Conservation (phyloP, 768 basidiomycete genomes). For the Polyporus arcularius region DNA sequence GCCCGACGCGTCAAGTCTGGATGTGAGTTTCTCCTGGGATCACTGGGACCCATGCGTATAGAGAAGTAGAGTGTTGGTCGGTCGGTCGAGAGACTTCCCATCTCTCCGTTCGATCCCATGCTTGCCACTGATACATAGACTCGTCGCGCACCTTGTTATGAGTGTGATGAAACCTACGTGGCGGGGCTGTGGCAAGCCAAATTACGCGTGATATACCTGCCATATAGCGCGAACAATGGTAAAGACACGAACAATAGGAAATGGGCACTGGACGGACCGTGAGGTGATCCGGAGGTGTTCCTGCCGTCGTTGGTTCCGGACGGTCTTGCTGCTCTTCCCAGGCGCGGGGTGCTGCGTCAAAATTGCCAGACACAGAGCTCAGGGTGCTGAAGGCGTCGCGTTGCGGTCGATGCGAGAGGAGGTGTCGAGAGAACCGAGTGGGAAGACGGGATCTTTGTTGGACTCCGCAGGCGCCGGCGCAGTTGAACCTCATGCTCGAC, state of each 20-base stretch:
- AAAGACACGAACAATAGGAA: background rate
- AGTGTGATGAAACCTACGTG: background rate
- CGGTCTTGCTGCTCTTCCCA: background rate
- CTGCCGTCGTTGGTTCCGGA: background rate
- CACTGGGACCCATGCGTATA: too few relatives aligned
- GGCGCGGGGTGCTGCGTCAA: background rate
- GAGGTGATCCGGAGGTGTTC: background rate
- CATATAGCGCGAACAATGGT: background rate
- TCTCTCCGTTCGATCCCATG: too few relatives aligned
- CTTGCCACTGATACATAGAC: too few relatives aligned
- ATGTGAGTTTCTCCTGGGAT: too few relatives aligned
- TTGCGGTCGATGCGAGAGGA: background rate
- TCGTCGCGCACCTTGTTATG: too few relatives aligned
- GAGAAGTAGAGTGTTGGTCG: too few relatives aligned
- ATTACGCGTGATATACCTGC: background rate
- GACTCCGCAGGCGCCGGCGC: slow-evolving; percentile 12
- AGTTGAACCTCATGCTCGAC: slow-evolving; percentile 16
- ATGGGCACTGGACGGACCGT: background rate
- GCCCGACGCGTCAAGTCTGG: too few relatives aligned
- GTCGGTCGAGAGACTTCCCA: too few relatives aligned
- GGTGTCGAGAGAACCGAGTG: background rate
- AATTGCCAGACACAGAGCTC: background rate
- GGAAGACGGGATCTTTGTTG: slow-evolving; percentile 10
- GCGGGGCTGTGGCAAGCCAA: background rate
- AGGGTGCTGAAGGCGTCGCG: background rate